Evolutionary conservation across 2,329 filamentous ascomycete species (phyloP).

Genomic region (Penicillium sp.): DNA sequence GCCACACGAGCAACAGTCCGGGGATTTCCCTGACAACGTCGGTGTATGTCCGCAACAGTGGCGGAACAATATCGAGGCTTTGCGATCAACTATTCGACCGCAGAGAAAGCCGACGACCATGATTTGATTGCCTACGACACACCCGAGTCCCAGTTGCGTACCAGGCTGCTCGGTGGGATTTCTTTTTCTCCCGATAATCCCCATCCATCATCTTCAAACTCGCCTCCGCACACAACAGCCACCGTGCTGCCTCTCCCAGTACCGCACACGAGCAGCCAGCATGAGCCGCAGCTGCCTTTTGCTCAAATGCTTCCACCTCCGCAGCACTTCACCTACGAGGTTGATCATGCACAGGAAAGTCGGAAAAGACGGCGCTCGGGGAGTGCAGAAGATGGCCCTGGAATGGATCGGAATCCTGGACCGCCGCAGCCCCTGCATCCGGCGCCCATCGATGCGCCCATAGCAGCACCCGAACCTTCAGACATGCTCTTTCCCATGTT

Average conservation of each 20-base stretch:
- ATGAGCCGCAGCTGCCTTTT: slow-evolving; percentile 31
- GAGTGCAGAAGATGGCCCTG: slow-evolving; percentile 25
- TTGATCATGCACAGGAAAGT: slow-evolving; percentile 28
- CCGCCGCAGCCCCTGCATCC: slow-evolving; percentile 30
- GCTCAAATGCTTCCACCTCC: slow-evolving; percentile 33
- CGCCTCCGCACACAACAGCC: slow-evolving; percentile 39
- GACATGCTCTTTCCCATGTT: slow-evolving; percentile 35
- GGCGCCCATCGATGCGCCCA: slow-evolving; percentile 28
- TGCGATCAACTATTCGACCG: slow-evolving; percentile 62
- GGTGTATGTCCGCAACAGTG: slow-evolving; percentile 65
- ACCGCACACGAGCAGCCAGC: slow-evolving; percentile 27
- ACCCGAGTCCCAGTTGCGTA: slow-evolving; percentile 36
- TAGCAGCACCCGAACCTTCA: slow-evolving; percentile 29
- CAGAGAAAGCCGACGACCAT: slow-evolving; percentile 60
- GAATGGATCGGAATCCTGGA: slow-evolving; percentile 18
- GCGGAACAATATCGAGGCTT: slow-evolving; percentile 71
- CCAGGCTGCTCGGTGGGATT: slow-evolving; percentile 31
- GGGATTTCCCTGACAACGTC: slow-evolving; percentile 74
- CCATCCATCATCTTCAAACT: slow-evolving; percentile 34
- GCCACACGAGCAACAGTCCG: slow-evolving; percentile 1
- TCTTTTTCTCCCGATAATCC: slow-evolving; percentile 30
- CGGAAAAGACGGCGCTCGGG: slow-evolving; percentile 34
- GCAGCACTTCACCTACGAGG: slow-evolving; percentile 35
- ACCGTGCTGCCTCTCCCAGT: slow-evolving; percentile 30
- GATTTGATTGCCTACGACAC: slow-evolving; percentile 59